Evolutionary conservation across 1,284 basidiomycete genomes (phyloP).

Genomic region (Somion occarium): DNA sequence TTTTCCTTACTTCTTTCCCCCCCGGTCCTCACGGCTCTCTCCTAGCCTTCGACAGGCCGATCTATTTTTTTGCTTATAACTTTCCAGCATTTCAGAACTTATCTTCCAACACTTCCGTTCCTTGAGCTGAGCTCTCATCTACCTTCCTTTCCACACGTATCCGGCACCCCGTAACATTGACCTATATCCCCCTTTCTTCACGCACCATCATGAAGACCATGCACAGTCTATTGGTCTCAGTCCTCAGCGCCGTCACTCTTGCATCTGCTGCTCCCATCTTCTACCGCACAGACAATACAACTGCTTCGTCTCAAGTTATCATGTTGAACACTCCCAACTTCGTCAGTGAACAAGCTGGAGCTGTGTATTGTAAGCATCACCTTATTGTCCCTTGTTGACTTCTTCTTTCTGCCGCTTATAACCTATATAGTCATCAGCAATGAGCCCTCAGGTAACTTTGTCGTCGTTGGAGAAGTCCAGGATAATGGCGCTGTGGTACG

Average conservation of each 20-base stretch:
- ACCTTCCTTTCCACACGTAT: background rate
- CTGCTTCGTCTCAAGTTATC: background rate
- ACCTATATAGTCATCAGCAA: constrained; percentile 1
- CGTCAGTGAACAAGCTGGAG: background rate
- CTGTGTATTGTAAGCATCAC: background rate
- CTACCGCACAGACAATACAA: background rate
- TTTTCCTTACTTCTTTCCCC: background rate
- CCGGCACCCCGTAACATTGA: background rate
- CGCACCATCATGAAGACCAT: background rate
- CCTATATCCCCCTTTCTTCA: no score
- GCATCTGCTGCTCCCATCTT: background rate
- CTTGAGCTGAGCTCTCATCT: background rate
- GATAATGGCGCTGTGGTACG: background rate
- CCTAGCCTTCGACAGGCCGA: background rate
- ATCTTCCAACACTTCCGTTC: background rate
- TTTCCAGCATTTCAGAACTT: background rate
- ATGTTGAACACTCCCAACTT: background rate
- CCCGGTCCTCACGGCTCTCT: background rate
- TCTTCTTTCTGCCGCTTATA: background rate
- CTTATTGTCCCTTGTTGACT: background rate
- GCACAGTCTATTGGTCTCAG: background rate
- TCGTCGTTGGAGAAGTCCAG: background rate
- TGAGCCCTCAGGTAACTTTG: constrained; percentile 3
- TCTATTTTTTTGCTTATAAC: background rate
- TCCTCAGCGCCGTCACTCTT: background rate